phyloP scores from a whole-genome alignment of 176 grass and related monocot genomes.

The Aegilops sharonensis region DNA sequence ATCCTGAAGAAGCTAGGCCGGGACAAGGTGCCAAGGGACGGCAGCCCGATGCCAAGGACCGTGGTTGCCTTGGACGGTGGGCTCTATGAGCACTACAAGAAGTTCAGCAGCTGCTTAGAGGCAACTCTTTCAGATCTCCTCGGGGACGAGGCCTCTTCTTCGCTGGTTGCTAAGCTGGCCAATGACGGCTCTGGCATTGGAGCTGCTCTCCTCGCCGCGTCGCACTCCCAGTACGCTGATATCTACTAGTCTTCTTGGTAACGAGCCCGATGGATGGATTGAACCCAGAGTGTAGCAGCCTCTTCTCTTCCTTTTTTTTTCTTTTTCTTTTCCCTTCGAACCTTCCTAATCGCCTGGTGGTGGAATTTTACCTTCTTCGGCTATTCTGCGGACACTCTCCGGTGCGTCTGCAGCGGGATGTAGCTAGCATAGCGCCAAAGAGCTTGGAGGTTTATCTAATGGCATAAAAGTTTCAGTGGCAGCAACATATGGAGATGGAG shows the following conservation, averaged over 20 bases:
- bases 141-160: slow-evolving; percentile 57
- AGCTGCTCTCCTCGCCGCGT: slow-evolving; percentile 71
- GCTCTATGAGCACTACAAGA: slow-evolving; percentile 87
- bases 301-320: not conserved
- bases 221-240: slow-evolving; percentile 74
- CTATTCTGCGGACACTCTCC: slow-evolving; percentile 36
- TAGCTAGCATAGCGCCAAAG: slow-evolving; percentile 55
- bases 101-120: slow-evolving; percentile 70
- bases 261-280: not conserved
- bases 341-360: slow-evolving; percentile 20
- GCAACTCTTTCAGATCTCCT: slow-evolving; percentile 72
- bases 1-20: slow-evolving; percentile 79
- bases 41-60: slow-evolving; percentile 40
- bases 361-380: slow-evolving; percentile 36
- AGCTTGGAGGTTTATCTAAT: slow-evolving; percentile 42
- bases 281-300: slow-evolving; percentile 27
- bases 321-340: not conserved
- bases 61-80: slow-evolving; percentile 83
- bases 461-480: slow-evolving; percentile 37
- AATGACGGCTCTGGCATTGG: slow-evolving; percentile 88
- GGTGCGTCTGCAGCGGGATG: slow-evolving; percentile 43
- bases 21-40: slow-evolving; percentile 39
- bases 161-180: slow-evolving; percentile 66
- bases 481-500: slow-evolving; percentile 42
- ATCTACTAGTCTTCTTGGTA: slow-evolving; percentile 41